phyloP scores from a whole-genome alignment of 164 flowering plant species.

The Umbilicus rupestris region DNA sequence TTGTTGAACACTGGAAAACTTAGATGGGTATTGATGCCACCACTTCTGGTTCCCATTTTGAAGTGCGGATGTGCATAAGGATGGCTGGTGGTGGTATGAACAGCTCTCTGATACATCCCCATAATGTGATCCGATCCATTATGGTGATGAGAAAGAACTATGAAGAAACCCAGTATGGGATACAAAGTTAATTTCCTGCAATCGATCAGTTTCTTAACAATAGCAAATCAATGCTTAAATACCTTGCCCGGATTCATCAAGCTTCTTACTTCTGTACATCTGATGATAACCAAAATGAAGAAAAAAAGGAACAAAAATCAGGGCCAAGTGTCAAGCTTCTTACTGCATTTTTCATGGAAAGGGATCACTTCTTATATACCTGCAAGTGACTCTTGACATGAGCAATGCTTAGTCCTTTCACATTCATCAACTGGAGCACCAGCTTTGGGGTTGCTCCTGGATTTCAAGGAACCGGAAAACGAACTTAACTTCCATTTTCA shows the following conservation, averaged over 20 bases:
- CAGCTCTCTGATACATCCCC: not conserved
- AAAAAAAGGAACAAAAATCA: not conserved
- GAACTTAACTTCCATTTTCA: too few species aligned
- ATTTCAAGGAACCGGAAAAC: not conserved
- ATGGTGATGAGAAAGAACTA: not conserved
- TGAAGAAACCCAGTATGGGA: too few species aligned
- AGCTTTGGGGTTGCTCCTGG: slow-evolving; percentile 44
- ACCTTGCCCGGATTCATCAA: slow-evolving; percentile 37
- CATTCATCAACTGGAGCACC: slow-evolving; percentile 47
- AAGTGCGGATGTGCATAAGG: slow-evolving; percentile 1
- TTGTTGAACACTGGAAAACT: slow-evolving; percentile 11
- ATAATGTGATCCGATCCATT: not conserved
- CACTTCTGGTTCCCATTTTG: not conserved
- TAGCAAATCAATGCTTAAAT: not conserved
- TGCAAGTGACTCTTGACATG: slow-evolving; percentile 52
- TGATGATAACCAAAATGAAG: not conserved
- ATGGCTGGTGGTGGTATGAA: not conserved
- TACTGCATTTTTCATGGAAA: too few species aligned
- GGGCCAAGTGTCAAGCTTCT: not conserved
- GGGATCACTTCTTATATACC: slow-evolving; percentile 11
- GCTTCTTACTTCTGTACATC: slow-evolving; percentile 39
- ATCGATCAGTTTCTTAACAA: too few species aligned
- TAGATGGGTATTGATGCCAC: not conserved
- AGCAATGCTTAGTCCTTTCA: slow-evolving; percentile 41
- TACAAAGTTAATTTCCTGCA: too few species aligned